Base-by-base conservation (phyloP, 495 filamentous ascomycete species). In the Aspergillus sclerotiicarbonarius region DNA sequence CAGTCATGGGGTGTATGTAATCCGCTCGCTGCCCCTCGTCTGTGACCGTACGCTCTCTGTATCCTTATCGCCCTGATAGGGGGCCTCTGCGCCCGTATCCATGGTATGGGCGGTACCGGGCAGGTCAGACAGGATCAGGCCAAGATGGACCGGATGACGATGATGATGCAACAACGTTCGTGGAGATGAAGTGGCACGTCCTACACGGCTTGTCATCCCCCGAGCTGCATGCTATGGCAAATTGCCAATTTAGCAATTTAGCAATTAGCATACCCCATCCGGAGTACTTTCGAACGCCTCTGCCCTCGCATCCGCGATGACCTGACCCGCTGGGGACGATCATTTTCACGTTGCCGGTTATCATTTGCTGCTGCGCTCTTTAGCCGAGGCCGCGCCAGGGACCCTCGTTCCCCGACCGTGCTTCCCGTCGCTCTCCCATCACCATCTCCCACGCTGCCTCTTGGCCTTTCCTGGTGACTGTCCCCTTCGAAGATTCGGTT, bases 381-480 rank as follows among this genome's bases (percentile, higher is more conserved):
- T 75, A 75, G 65, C 72, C 72, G 72, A 75, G 72, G 72, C 71
- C 65, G 66, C 55, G 31, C 35, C 56, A 59, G 58, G 48, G 52
- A 56, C 54, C 53, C 25, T 57, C 60, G 35, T 47, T 57, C 60
- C 45, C 63, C 63, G 55, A 66, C 62, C 62, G 59, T 61, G 51
- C 51, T 50, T 55, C 58, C 50, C 57, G 60, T 46, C 51, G 53
- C 53, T 59, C 53, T 39, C 53, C 46, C 54, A 56, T 62, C 54
- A 51, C 33, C 54, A 56, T 62, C 54, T 47, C 33, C 37, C 29
- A 43, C 51, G 50, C 61, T 45, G 21, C 31, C 39, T 55, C 44
- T 57, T 49, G 54, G 45, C 59, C 50, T 49, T 52, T 48, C 45
- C 46, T 58, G 43, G 30, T 43, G 44, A 51, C 41, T 49, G 48